Evolutionary conservation across 139 green algal genomes (phyloP).

Genomic region (Coccomyxa sp.): DNA sequence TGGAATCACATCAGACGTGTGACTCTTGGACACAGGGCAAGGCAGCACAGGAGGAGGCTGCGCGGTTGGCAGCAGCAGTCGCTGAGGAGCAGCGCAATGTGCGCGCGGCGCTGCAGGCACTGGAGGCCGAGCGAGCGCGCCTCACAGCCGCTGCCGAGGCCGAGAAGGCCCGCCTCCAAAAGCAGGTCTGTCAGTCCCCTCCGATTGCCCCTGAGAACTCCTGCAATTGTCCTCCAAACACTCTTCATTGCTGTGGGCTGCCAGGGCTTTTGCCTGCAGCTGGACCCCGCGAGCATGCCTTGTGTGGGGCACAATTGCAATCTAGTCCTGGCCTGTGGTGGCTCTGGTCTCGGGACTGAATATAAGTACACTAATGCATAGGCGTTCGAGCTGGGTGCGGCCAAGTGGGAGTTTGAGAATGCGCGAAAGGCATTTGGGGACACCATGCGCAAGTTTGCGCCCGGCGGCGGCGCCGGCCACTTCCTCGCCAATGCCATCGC

Average conservation of each 20-base stretch:
- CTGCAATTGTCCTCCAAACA: too few species aligned
- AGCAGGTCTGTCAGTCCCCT: not conserved
- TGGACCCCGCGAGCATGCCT: too few species aligned
- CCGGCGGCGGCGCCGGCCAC: conserved; percentile 35
- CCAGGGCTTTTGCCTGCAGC: too few species aligned
- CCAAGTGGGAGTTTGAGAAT: conserved; percentile 11
- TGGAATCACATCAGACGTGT: too few species aligned
- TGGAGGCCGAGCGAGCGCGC: conserved; percentile 9
- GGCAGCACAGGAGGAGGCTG: conserved; percentile 1
- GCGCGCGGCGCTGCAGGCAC: not conserved
- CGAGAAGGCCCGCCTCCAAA: not conserved
- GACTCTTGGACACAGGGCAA: not conserved
- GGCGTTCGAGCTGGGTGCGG: not conserved
- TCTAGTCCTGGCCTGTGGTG: too few species aligned
- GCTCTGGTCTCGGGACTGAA: too few species aligned
- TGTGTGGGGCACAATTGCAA: too few species aligned
- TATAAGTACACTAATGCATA: too few species aligned
- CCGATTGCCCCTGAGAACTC: too few species aligned
- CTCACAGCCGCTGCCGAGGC: not conserved
- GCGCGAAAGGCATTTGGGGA: conserved; percentile 5
- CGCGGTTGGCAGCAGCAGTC: conserved; percentile 4
- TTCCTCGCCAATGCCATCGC: conserved; percentile 37
- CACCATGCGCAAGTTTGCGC: conserved; percentile 37
- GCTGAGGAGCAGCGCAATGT: conserved; percentile 5
- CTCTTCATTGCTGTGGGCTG: too few species aligned